Percentiles rank a stretch among this genome's conserved stretches.
Evolutionary conservation across 305 asterid species (phyloP).

Genomic region (Fraxinus xanthoxyloides): DNA sequence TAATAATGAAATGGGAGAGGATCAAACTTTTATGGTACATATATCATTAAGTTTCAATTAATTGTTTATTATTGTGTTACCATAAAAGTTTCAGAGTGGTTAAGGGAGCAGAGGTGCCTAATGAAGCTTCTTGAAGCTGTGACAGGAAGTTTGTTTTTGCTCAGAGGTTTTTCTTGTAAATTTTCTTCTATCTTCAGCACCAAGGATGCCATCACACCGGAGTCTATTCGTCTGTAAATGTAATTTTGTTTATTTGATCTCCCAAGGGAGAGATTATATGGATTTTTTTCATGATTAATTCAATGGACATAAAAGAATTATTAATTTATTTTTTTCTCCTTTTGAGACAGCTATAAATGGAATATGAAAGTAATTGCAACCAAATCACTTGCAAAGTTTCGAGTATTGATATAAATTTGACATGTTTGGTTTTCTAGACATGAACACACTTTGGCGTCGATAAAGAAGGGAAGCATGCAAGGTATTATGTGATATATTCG

Average conservation of each 20-base stretch:
- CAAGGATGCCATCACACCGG: background rate
- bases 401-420: background rate
- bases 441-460: background rate
- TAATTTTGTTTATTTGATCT: background rate
- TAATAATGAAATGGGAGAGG: constrained; percentile 22
- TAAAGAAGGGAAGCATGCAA: background rate
- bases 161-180: constrained; percentile 10
- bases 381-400: background rate
- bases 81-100: background rate
- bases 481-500: background rate
- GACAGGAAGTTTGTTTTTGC: constrained; percentile 10
- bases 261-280: constrained; percentile 3
- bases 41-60: background rate
- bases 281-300: constrained; percentile 37
- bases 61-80: background rate
- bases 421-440: background rate
- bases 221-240: background rate
- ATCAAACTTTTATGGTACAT: background rate
- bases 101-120: constrained; percentile 42
- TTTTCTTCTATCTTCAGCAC: background rate
- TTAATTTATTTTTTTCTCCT: background rate
- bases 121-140: constrained; percentile 23
- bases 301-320: background rate
- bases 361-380: background rate
- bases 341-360: background rate